These are phyloP conservation scores for Sindora glabra DNA, from an alignment of 306 rosid species.

Conservation along the genomic window DNA sequence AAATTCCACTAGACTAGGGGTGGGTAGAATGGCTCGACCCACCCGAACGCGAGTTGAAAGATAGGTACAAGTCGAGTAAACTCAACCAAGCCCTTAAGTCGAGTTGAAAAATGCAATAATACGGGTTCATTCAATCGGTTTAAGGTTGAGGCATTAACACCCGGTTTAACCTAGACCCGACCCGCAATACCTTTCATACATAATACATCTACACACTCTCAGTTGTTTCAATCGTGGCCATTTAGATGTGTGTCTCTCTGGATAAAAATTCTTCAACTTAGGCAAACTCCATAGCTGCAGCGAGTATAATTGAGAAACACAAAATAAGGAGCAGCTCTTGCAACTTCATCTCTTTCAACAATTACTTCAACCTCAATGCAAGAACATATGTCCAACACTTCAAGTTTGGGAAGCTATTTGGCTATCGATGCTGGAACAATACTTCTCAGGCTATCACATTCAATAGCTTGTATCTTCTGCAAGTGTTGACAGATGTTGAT, in stretches of 20 bases:
- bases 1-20: too few relatives aligned
- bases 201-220: background rate
- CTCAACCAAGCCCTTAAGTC: too few relatives aligned
- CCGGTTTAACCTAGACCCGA: too few relatives aligned
- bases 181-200: background rate
- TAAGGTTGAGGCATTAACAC: too few relatives aligned
- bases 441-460: background rate
- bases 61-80: too few relatives aligned
- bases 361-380: constrained; percentile 15
- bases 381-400: background rate
- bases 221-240: background rate
- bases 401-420: background rate
- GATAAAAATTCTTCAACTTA: constrained; percentile 5
- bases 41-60: too few relatives aligned
- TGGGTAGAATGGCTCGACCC: too few relatives aligned
- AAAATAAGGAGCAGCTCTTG: background rate
- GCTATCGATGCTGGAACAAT: background rate
- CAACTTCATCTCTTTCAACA: background rate
- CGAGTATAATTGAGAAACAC: background rate
- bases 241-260: background rate
- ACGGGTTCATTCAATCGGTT: too few relatives aligned
- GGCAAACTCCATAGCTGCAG: background rate
- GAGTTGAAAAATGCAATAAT: too few relatives aligned
- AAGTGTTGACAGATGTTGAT: background rate
- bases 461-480: background rate